Conservation (phyloP, 116 monocot genomes). For the Trichopus zeylanicus region DNA sequence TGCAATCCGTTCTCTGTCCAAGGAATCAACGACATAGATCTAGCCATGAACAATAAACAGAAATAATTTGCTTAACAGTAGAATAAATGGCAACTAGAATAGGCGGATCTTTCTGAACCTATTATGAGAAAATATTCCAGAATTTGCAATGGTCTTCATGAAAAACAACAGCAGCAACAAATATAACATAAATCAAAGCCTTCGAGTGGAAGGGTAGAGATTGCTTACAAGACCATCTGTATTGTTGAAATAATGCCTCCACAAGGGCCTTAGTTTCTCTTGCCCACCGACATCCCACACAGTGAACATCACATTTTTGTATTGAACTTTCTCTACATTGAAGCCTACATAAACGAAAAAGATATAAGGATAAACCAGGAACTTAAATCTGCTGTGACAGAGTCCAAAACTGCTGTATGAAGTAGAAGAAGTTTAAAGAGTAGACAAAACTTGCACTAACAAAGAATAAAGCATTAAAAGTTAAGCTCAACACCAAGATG, state of each 20-base stretch:
- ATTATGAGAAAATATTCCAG: too few species aligned
- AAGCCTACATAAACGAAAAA: conserved; percentile 53
- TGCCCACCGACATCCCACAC: conserved; percentile 99
- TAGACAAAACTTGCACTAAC: too few species aligned
- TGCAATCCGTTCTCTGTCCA: conserved; percentile 86
- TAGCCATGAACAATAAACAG: too few species aligned
- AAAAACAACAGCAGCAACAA: not conserved
- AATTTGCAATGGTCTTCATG: too few species aligned
- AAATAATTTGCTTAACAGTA: too few species aligned
- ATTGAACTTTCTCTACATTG: conserved; percentile 98
- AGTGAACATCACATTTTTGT: conserved; percentile 93
- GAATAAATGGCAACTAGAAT: too few species aligned
- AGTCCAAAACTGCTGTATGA: not conserved
- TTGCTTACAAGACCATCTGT: conserved; percentile 79
- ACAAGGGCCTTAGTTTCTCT: conserved; percentile 89
- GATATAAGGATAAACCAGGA: not conserved
- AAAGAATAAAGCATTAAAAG: too few species aligned
- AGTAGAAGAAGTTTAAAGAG: not conserved
- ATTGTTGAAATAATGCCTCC: conserved; percentile 97
- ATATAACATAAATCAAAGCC: not conserved
- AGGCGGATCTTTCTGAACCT: too few species aligned
- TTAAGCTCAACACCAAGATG: too few species aligned
- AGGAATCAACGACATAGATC: conserved; percentile 95
- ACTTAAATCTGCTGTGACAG: not conserved
- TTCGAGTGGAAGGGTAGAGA: not conserved